Evolutionary conservation across 2,329 filamentous ascomycete species (phyloP).

Genomic region (Hypoxylon sp.): DNA sequence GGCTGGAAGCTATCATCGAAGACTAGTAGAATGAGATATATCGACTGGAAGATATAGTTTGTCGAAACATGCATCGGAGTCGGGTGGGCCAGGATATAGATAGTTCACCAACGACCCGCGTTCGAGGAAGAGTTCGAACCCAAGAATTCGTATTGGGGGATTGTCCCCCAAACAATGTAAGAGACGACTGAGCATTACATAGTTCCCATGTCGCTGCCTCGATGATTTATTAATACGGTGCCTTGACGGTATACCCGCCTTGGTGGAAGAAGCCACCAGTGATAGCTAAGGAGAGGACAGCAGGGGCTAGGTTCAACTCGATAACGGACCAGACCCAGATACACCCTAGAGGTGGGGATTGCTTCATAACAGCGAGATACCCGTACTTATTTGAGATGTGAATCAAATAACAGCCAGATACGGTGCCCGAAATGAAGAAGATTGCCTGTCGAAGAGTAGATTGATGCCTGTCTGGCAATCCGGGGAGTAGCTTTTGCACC

Average conservation of each 20-base stretch:
- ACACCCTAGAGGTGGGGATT: conserved; percentile 86
- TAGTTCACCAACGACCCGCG: conserved; percentile 19
- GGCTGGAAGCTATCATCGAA: conserved; percentile 44
- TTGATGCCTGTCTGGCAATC: conserved; percentile 61
- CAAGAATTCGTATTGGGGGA: conserved; percentile 23
- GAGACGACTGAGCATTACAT: conserved; percentile 21
- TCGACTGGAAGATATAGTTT: conserved; percentile 47
- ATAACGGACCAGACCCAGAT: conserved; percentile 95
- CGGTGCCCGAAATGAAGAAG: conserved; percentile 72
- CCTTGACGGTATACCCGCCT: conserved; percentile 62
- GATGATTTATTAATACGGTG: conserved; percentile 29
- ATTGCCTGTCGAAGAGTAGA: conserved; percentile 65
- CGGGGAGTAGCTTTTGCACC: conserved; percentile 62
- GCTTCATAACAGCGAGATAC: conserved; percentile 92
- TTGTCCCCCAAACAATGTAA: conserved; percentile 13
- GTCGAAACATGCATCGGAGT: conserved; percentile 43
- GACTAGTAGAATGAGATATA: conserved; percentile 48
- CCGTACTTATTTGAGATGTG: conserved; percentile 81
- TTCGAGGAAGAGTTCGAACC: conserved; percentile 22
- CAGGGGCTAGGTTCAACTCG: conserved; percentile 80
- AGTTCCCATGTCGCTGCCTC: conserved; percentile 6
- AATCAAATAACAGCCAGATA: conserved; percentile 81
- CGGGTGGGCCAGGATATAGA: conserved; percentile 28
- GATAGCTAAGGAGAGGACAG: conserved; percentile 65
- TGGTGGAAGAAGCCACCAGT: conserved; percentile 61